Evolutionary conservation across 2,329 filamentous ascomycete species (phyloP).

Genomic region (Cytospora paraplurivora): DNA sequence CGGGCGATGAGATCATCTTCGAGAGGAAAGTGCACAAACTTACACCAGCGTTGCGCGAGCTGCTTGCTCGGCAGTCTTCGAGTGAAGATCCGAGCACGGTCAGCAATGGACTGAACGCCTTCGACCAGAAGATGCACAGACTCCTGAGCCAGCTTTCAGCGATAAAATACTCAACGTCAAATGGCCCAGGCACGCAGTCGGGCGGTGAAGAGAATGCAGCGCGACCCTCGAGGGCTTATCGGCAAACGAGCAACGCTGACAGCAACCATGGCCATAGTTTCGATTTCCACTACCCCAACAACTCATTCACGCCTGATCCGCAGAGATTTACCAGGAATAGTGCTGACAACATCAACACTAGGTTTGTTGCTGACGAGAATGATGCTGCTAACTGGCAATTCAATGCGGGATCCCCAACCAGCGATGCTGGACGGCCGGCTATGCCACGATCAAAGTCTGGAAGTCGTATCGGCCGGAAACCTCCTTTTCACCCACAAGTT

Average conservation of each 20-base stretch:
- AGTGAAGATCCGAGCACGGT: conserved; percentile 34
- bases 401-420: conserved; percentile 46
- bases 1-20: conserved; percentile 16
- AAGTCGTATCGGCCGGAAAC: conserved; percentile 45
- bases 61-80: conserved; percentile 30
- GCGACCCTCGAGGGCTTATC: conserved; percentile 39
- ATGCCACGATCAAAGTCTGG: conserved; percentile 45
- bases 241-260: conserved; percentile 31
- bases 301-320: conserved; percentile 44
- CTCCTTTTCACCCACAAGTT: conserved; percentile 38
- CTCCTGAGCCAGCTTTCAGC: conserved; percentile 29
- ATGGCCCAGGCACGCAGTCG: conserved; percentile 9
- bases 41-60: conserved; percentile 9
- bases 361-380: conserved; percentile 54
- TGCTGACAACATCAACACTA: conserved; percentile 64
- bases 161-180: conserved; percentile 11
- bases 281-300: conserved; percentile 48
- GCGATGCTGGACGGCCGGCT: conserved; percentile 34
- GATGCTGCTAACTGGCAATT: conserved; percentile 51
- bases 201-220: conserved; percentile 23
- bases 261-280: conserved; percentile 48
- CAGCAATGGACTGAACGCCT: conserved; percentile 28
- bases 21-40: conserved; percentile 14
- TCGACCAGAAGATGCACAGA: conserved; percentile 32
- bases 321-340: conserved; percentile 52